A percentile compares a stretch with the other conserved stretches of the same genome.
These are phyloP conservation scores for Mycena capillaripes DNA, from an alignment of 768 basidiomycete genomes.

Conservation along the genomic window DNA sequence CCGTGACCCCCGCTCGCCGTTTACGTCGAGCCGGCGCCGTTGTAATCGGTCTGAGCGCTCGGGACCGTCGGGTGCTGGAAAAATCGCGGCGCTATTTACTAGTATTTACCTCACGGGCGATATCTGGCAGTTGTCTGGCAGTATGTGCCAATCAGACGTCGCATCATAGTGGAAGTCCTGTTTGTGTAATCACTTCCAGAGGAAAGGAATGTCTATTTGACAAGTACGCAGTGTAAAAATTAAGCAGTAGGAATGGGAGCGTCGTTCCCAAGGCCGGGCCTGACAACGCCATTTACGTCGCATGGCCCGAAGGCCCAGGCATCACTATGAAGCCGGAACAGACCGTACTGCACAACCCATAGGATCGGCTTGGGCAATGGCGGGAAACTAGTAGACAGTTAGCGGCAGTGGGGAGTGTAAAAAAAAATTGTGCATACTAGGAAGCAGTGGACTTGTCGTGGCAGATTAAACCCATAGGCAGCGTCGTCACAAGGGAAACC, in stretches of 20 bases:
- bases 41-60: too few species aligned
- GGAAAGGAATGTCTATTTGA: too few species aligned
- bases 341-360: conserved; percentile 43
- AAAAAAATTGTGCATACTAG: conserved; percentile 27
- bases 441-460: conserved; percentile 40
- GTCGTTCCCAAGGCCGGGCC: conserved; percentile 35
- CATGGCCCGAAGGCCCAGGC: conserved; percentile 51
- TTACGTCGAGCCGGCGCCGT: too few species aligned
- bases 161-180: too few species aligned
- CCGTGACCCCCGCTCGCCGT: too few species aligned
- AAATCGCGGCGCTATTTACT: too few species aligned
- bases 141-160: too few species aligned
- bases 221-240: neutral
- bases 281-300: conserved; percentile 41
- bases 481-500: conserved; percentile 40
- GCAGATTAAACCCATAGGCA: conserved; percentile 43
- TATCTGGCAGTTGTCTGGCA: too few species aligned
- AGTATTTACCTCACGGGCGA: too few species aligned
- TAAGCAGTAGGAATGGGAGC: conserved; percentile 6
- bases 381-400: conserved; percentile 42
- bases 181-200: too few species aligned
- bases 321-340: conserved; percentile 44
- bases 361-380: conserved; percentile 44
- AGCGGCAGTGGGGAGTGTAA: neutral
- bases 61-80: too few species aligned